Evolutionary conservation across 345 rosid species (phyloP), one percentile per base, ranked within the genome.

Genomic region (Nasturtium officinale): DNA sequence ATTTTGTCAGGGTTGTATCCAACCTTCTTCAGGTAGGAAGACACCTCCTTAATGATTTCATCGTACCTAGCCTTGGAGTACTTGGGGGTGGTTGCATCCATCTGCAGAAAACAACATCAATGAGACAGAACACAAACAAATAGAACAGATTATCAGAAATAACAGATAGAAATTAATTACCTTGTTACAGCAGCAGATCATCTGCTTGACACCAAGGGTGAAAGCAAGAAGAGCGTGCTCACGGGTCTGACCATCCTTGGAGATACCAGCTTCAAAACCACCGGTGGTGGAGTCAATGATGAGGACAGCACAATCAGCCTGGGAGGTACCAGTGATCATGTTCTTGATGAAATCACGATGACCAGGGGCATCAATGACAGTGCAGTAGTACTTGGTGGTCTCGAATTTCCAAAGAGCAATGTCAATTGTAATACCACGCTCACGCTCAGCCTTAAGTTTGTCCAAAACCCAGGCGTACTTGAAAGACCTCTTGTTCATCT

Each of bases 371-470:
- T 91, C 97, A 55, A 91, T 91, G 72, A 89, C 97, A 7, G 96
- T 91, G 80, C 96, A 89, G 86, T 87, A 87, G 85, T 87, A 91
- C 75, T 81, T 89, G 67, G 91, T 91, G 75, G 97, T 91, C 86
- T 89, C 97, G 0, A 91, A 91, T 69, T 91, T 91, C 96, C 97
- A 89, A 54, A 91, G 61, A 42, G 97, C 97, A 82, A 91, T 89
- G 47, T 89, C 97, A 69, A 91, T 91, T 62, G 97, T 91, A 9
- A 91, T 91, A 78, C 95, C 96, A 80, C 95, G 95, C 67, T 92
- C 95, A 10, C 98, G 95, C 90, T 90, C 96, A 0, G 98, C 96
- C 89, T 90, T 92, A 29, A 90, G 88, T 83, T 92, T 92, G 87
- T 92, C 98, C n/a, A 92, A 83, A 42, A 88, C 93, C 93, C 93